phyloP scores from a whole-genome alignment of 352 stramenopile species.

The Phytophthora sojae region DNA sequence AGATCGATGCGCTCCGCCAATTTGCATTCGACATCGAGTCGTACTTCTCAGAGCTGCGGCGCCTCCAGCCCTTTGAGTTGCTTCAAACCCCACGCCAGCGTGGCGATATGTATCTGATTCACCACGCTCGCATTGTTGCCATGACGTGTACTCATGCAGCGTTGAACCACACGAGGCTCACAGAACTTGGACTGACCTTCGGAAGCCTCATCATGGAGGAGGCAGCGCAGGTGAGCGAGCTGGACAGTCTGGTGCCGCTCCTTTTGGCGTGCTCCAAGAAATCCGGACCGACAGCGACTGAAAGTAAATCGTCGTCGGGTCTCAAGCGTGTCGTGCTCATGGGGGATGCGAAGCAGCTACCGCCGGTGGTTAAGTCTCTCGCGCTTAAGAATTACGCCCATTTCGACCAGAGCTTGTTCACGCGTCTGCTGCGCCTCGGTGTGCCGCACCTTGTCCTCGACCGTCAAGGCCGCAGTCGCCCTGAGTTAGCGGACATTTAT shows the following conservation, averaged over 20 bases:
- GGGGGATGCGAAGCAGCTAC: conserved; percentile 94
- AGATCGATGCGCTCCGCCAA: conserved; percentile 34
- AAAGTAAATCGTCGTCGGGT: conserved; percentile 13
- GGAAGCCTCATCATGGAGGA: conserved; percentile 96
- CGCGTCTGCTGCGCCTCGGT: conserved; percentile 93
- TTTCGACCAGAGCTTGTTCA: conserved; percentile 97
- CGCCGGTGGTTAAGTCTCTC: conserved; percentile 91
- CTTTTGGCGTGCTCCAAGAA: conserved; percentile 77
- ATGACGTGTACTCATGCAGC: conserved; percentile 97
- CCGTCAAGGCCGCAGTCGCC: conserved; percentile 89
- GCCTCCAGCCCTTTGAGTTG: conserved; percentile 95
- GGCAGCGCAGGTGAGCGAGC: conserved; percentile 94
- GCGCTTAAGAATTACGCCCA: conserved; percentile 90
- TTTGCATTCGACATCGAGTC: conserved; percentile 80
- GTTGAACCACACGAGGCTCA: conserved; percentile 85
- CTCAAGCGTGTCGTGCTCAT: conserved; percentile 97
- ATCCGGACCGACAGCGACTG: neutral
- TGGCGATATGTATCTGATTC: conserved; percentile 95
- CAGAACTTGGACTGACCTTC: conserved; percentile 84
- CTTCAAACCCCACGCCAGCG: conserved; percentile 92
- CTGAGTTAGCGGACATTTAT: conserved; percentile 91
- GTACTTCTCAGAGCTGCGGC: conserved; percentile 94
- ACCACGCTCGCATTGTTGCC: conserved; percentile 94
- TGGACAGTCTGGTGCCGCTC: conserved; percentile 94
- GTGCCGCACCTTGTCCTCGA: conserved; percentile 93